Conservation (phyloP, 352 stramenopile genomes). For the Globisporangium parvum region DNA sequence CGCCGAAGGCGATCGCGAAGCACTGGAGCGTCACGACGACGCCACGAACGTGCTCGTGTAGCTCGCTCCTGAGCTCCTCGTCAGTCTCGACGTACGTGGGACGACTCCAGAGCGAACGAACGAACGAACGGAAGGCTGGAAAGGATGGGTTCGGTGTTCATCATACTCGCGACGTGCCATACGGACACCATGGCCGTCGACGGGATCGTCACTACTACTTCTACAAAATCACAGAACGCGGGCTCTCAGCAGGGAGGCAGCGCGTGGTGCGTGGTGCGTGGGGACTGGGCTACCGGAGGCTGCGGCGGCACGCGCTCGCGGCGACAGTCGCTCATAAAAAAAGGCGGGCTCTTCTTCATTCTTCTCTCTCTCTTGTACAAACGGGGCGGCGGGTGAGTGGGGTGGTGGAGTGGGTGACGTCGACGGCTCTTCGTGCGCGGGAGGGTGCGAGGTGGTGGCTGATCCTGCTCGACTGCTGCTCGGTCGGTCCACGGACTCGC, state of each 20-base stretch:
- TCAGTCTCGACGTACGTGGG: too few species aligned
- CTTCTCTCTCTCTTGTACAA: conserved; percentile 15
- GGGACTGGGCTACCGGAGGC: too few species aligned
- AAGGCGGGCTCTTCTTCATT: conserved; percentile 10
- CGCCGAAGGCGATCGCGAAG: neutral
- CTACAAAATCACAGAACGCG: conserved; percentile 35
- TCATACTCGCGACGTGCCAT: conserved; percentile 26
- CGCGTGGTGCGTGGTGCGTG: too few species aligned
- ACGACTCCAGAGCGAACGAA: too few species aligned
- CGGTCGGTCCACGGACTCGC: conserved; percentile 1
- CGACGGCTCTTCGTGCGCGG: too few species aligned
- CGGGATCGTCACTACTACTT: conserved; percentile 21
- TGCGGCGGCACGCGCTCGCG: neutral
- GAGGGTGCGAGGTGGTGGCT: too few species aligned
- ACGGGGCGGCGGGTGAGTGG: conserved; percentile 6
- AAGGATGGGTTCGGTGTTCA: conserved; percentile 1
- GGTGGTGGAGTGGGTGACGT: neutral
- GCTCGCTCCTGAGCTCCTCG: too few species aligned
- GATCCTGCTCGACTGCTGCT: too few species aligned
- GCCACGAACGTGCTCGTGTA: neutral
- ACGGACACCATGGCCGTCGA: conserved; percentile 20
- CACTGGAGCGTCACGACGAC: neutral
- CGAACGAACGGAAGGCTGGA: too few species aligned
- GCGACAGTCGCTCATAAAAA: conserved; percentile 1
- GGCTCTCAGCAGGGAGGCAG: too few species aligned